Evolutionary conservation across 345 rosid species (phyloP).

Genomic region (Tarenaya hassleriana): DNA sequence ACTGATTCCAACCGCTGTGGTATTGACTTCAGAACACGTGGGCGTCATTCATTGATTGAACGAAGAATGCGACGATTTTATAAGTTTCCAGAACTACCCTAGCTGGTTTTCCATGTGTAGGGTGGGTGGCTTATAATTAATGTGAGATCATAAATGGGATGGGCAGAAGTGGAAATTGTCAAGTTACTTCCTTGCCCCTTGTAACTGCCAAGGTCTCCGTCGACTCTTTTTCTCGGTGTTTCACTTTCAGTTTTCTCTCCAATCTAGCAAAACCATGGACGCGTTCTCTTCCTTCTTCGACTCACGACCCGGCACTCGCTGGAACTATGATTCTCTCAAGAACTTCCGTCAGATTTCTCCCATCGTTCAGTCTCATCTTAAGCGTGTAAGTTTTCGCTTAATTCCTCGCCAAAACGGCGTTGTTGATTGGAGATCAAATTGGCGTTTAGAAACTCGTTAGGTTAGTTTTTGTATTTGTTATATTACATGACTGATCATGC

Average conservation of each 20-base stretch:
- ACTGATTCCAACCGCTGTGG: too few relatives aligned
- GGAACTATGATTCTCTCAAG: slow-evolving; percentile 55
- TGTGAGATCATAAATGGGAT: too few relatives aligned
- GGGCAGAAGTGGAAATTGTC: too few relatives aligned
- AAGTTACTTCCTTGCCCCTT: too few relatives aligned
- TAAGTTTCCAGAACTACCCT: slow-evolving; percentile 25
- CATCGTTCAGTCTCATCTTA: slow-evolving; percentile 72
- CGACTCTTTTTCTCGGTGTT: not conserved
- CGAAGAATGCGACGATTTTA: slow-evolving; percentile 7
- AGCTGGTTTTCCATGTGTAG: not conserved
- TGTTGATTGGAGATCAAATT: not conserved
- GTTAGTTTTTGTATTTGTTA: too few relatives aligned
- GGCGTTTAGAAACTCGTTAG: not conserved
- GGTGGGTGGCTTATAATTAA: too few relatives aligned
- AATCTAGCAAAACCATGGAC: slow-evolving; percentile 41
- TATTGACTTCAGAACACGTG: too few relatives aligned
- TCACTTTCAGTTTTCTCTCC: not conserved
- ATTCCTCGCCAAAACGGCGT: not conserved
- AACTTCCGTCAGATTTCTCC: slow-evolving; percentile 62
- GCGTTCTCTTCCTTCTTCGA: slow-evolving; percentile 77
- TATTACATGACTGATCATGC: too few relatives aligned
- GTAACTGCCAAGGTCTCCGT: too few relatives aligned
- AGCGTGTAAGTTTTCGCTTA: slow-evolving; percentile 49
- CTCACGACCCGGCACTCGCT: slow-evolving; percentile 45
- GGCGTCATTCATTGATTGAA: not conserved